These are phyloP conservation scores for Hygrophoropsis aurantiaca DNA, from an alignment of 768 basidiomycete species.

Conservation along the genomic window DNA sequence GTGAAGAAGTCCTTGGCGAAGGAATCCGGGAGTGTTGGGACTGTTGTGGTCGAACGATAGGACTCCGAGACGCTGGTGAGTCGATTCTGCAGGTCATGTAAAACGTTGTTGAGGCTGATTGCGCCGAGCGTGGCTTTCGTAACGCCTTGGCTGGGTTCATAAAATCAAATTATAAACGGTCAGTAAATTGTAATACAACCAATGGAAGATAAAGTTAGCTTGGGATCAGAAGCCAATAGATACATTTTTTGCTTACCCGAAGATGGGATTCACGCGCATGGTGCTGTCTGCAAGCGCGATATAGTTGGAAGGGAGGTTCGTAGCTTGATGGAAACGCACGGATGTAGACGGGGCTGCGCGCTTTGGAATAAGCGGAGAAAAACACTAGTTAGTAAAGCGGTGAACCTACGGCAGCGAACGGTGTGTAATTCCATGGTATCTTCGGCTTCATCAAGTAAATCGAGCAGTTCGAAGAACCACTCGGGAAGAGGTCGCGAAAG, in stretches of 20 bases:
- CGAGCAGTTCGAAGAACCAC: slow-evolving; percentile 26
- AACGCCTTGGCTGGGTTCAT: slow-evolving; percentile 14
- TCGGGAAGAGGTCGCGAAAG: slow-evolving; percentile 20
- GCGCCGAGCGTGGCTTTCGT: slow-evolving; percentile 19
- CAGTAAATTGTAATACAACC: neutral
- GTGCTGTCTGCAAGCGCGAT: slow-evolving; percentile 36
- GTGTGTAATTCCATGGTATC: slow-evolving; percentile 9
- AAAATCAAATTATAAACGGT: neutral
- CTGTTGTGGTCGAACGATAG: no score
- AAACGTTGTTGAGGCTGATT: slow-evolving; percentile 14
- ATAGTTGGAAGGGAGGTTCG: slow-evolving; percentile 30
- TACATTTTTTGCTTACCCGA: no score
- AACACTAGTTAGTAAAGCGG: neutral
- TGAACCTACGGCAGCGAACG: slow-evolving; percentile 18
- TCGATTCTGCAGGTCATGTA: slow-evolving; percentile 6
- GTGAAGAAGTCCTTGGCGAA: slow-evolving; percentile 16
- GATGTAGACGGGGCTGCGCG: slow-evolving; percentile 20
- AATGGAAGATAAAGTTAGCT: neutral
- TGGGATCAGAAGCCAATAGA: no score
- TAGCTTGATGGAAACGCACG: slow-evolving; percentile 24
- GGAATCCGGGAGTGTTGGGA: slow-evolving; percentile 17
- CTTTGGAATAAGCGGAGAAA: neutral
- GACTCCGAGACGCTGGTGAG: no score
- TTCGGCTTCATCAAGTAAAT: slow-evolving; percentile 25
- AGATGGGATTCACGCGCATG: slow-evolving; percentile 25